Base-by-base conservation (phyloP, 2,329 filamentous ascomycete genomes). In the Lachnellula willkommii region DNA sequence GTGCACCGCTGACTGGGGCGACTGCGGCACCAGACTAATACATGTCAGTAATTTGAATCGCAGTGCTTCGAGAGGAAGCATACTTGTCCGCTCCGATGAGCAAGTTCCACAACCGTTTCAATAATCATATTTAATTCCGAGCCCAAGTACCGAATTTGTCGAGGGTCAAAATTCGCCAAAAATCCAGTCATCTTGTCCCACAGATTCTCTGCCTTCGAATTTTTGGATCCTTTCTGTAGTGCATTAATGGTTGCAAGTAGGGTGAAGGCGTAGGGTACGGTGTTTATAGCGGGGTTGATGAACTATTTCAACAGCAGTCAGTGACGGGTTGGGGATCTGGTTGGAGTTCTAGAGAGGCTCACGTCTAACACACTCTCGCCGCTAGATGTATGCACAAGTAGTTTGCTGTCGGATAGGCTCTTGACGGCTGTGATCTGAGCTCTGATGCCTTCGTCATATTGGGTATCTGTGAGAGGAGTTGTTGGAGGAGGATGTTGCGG, bases 181-280 rank as follows among this genome's bases (percentile, higher is more conserved):
- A 70, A 69, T 3, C 71, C 63, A 47, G 74, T 70, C 42, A 75
- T 73, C 61, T 74, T 77, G 39, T 69, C 71, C 79, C 80, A 84
- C 55, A 83, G 69, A 59, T 53, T 53, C 8, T 65, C 60, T 37
- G 56, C 39, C 35, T 63, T 53, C 11, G 61, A 45, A 14, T 48
- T 52, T 42, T 66, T 66, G 12, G 52, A 54, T 17, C 66, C 68
- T 63, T 73, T 69, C 64, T 73, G 66, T 35, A 65, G 36, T 43
- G 63, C 68, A 40, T 72, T 47, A 54, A 82, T 74, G 58, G 78
- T 75, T 35, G 75, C 73, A 47, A 75, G 69, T 39, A 88, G 73
- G 47, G 80, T 73, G 59, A 75, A 77, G 50, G 83, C 71, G 69
- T 85, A 87, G 8, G 80, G 74, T 59, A 87, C 75, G 17, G 80